A percentile compares a stretch with the other conserved stretches of the same genome.
Conservation (phyloP, 768 basidiomycete species). For the Russula sp. region DNA sequence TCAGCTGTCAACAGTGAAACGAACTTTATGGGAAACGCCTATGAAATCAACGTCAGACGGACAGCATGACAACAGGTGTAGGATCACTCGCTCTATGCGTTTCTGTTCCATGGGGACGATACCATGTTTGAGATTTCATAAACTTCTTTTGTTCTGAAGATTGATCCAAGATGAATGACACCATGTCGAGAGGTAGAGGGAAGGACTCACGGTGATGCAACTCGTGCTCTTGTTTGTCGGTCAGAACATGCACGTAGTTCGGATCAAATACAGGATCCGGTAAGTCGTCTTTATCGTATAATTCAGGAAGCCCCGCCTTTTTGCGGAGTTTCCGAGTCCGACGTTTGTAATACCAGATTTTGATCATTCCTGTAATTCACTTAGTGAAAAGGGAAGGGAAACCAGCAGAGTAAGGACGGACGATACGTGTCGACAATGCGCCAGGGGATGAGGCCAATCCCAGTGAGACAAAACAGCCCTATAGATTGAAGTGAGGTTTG, state of each 20-base stretch:
- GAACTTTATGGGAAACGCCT: constrained; percentile 68
- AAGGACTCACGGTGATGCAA: constrained; percentile 51
- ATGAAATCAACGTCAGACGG: constrained; percentile 29
- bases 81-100: constrained; percentile 54
- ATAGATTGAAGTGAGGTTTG: background rate
- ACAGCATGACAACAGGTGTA: constrained; percentile 3
- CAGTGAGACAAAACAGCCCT: constrained; percentile 76
- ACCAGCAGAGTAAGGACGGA: constrained; percentile 25
- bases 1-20: constrained; percentile 16
- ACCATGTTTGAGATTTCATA: constrained; percentile 73
- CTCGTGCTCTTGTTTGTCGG: constrained; percentile 54
- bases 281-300: constrained; percentile 70
- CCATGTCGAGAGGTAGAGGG: background rate
- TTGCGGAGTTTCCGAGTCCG: constrained; percentile 49
- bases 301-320: constrained; percentile 55
- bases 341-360: constrained; percentile 70
- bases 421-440: constrained; percentile 71
- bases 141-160: constrained; percentile 61
- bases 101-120: constrained; percentile 75
- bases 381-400: background rate
- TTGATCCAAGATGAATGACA: constrained; percentile 5
- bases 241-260: constrained; percentile 65
- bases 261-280: constrained; percentile 71
- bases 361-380: constrained; percentile 46
- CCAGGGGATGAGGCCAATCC: constrained; percentile 73